phyloP scores from a whole-genome alignment of 2,329 filamentous ascomycete species.

The Keithomyces neogunnii region DNA sequence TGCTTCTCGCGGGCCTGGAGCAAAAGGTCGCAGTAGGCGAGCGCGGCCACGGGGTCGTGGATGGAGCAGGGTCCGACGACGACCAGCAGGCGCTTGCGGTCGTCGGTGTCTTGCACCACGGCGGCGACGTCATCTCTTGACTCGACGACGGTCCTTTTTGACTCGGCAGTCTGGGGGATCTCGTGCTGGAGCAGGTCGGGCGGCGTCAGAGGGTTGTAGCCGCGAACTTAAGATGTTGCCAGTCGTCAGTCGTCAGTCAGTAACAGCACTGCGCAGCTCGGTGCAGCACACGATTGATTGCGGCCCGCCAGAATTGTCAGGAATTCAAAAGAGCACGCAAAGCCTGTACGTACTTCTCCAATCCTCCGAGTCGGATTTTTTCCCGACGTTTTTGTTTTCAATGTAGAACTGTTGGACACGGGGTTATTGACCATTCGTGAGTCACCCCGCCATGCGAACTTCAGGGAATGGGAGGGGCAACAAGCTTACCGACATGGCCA shows the following conservation, averaged over 20 bases:
- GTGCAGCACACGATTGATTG: not conserved
- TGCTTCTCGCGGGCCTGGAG: constrained; percentile 79
- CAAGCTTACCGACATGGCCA: constrained; percentile 7
- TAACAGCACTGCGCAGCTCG: not conserved
- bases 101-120: constrained; percentile 59
- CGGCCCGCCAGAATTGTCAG: constrained; percentile 1
- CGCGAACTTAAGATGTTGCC: constrained; percentile 51
- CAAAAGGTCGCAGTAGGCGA: constrained; percentile 86
- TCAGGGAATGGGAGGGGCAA: not conserved
- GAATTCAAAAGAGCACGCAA: not conserved
- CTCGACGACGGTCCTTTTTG: constrained; percentile 51
- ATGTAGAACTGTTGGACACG: constrained; percentile 55
- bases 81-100: constrained; percentile 54
- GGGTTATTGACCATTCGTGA: constrained; percentile 12
- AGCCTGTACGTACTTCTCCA: constrained; percentile 59
- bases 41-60: constrained; percentile 82
- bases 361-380: constrained; percentile 66
- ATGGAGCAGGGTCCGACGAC: constrained; percentile 95
- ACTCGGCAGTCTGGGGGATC: constrained; percentile 54
- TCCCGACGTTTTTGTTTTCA: constrained; percentile 70
- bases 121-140: constrained; percentile 57
- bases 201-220: constrained; percentile 87
- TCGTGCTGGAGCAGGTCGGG: constrained; percentile 94
- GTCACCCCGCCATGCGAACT: constrained; percentile 14
- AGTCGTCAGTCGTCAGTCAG: not conserved